Conservation (phyloP, 148 eudicot genomes). For the Cornus controversa region DNA sequence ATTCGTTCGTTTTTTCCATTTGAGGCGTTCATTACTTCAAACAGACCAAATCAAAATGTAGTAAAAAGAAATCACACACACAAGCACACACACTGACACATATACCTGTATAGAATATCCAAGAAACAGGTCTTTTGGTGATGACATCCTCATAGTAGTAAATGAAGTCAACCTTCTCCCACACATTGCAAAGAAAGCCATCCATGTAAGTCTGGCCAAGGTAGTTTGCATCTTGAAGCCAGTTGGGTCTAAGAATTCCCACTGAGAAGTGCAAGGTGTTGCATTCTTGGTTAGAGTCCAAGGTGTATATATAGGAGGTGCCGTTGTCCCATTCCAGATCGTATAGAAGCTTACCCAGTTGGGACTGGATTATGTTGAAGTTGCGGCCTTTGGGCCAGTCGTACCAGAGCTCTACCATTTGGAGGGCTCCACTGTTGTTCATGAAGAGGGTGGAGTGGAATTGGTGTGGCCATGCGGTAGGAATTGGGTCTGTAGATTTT, state of each 20-base stretch:
- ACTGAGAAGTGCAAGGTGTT: background rate
- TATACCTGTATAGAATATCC: slow-evolving; percentile 20
- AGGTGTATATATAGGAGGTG: slow-evolving; percentile 10
- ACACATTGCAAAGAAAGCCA: slow-evolving; percentile 19
- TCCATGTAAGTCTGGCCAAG: slow-evolving; percentile 13
- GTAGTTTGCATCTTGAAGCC: slow-evolving; percentile 18
- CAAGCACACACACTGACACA: background rate
- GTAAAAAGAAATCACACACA: background rate
- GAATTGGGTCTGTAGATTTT: slow-evolving; percentile 11
- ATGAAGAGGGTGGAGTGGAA: slow-evolving; percentile 34
- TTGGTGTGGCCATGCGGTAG: slow-evolving; percentile 31
- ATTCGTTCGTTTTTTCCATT: too few species aligned
- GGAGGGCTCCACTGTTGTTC: slow-evolving; percentile 21
- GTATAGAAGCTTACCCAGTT: slow-evolving; percentile 17
- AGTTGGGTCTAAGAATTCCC: slow-evolving; percentile 13
- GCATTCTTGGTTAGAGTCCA: slow-evolving; percentile 5
- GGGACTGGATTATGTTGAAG: slow-evolving; percentile 36
- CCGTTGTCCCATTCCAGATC: slow-evolving; percentile 33
- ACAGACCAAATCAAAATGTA: too few species aligned
- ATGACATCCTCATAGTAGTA: slow-evolving; percentile 17
- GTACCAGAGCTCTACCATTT: slow-evolving; percentile 29
- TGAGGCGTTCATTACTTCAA: too few species aligned
- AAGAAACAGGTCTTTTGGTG: slow-evolving; percentile 12
- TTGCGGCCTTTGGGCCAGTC: slow-evolving; percentile 40
- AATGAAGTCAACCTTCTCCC: slow-evolving; percentile 16